A percentile compares a stretch with the other conserved stretches of the same genome.
phyloP scores from a whole-genome alignment of 305 asterid genomes.

The Fraxinus ornus region DNA sequence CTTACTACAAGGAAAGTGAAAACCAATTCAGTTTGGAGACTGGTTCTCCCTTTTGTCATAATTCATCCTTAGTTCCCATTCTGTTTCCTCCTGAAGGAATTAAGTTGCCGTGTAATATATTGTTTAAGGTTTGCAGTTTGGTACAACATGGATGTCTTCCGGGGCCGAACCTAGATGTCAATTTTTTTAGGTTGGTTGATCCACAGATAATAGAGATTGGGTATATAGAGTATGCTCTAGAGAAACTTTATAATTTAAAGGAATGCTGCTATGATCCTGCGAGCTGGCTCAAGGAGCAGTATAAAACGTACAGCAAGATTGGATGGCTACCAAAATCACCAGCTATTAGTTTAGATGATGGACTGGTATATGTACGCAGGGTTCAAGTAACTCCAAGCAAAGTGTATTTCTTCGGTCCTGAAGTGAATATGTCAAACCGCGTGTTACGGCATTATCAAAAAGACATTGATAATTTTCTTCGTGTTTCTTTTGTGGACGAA shows the following conservation, averaged over 20 bases:
- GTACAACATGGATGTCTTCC: constrained; percentile 82
- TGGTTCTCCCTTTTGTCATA: constrained; percentile 44
- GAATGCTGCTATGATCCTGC: constrained; percentile 88
- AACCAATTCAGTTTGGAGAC: constrained; percentile 34
- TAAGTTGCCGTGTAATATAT: constrained; percentile 49
- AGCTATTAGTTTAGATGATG: constrained; percentile 50
- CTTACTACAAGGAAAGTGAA: constrained; percentile 49
- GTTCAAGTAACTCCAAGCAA: constrained; percentile 80
- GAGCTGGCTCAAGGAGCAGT: constrained; percentile 58
- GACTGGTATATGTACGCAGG: constrained; percentile 71
- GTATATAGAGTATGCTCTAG: constrained; percentile 66
- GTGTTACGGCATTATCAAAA: constrained; percentile 57
- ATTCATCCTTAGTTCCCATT: constrained; percentile 63
- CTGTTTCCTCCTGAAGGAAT: constrained; percentile 51
- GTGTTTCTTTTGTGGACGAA: constrained; percentile 89
- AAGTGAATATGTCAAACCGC: constrained; percentile 73
- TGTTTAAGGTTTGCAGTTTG: constrained; percentile 64
- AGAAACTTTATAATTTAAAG: constrained; percentile 49
- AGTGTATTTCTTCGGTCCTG: constrained; percentile 86
- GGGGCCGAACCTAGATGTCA: constrained; percentile 53
- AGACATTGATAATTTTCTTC: constrained; percentile 72
- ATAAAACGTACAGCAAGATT: constrained; percentile 26
- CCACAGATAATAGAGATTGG: constrained; percentile 34
- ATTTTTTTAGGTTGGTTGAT: constrained; percentile 51
- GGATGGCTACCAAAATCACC: constrained; percentile 54